These are phyloP conservation scores for Vickermania spadyakhi DNA, from an alignment of 208 protist species.

Conservation along the genomic window DNA sequence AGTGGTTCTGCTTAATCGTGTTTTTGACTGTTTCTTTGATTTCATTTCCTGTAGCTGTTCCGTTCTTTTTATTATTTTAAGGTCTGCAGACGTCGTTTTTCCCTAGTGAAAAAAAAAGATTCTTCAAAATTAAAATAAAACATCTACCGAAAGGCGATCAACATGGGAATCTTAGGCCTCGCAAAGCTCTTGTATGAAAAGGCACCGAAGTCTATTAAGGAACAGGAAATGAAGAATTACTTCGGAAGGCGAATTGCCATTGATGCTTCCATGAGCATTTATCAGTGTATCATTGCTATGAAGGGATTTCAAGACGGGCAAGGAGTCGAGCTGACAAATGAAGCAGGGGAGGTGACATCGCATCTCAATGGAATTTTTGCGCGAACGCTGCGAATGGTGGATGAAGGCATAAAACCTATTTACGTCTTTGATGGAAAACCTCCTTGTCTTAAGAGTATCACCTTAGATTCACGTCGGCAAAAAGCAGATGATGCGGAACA, in stretches of 20 bases:
- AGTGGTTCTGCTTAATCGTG: too few species aligned
- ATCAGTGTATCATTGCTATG: constrained; percentile 99
- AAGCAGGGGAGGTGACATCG: constrained; percentile 94
- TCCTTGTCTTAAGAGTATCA: constrained; percentile 93
- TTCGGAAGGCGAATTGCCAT: constrained; percentile 98
- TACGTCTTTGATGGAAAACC: constrained; percentile 99
- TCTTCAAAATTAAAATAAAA: too few species aligned
- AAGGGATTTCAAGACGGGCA: constrained; percentile 84
- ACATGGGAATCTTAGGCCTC: constrained; percentile 98
- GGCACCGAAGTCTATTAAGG: constrained; percentile 81
- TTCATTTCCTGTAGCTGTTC: too few species aligned
- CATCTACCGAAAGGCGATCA: too few species aligned
- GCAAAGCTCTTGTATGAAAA: constrained; percentile 94
- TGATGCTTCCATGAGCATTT: constrained; percentile 99
- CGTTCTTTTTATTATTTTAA: too few species aligned
- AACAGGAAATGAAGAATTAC: constrained; percentile 95
- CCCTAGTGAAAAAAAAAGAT: too few species aligned
- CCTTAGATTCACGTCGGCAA: constrained; percentile 90
- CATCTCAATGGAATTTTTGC: constrained; percentile 98
- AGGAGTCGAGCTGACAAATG: constrained; percentile 92
- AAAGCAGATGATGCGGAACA: constrained; percentile 89
- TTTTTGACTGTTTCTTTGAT: too few species aligned
- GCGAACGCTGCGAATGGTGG: constrained; percentile 97
- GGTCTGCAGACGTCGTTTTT: too few species aligned
- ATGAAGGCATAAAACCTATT: constrained; percentile 97